These are phyloP conservation scores for Myriosclerotinia duriaeana DNA, from an alignment of 2,329 filamentous ascomycete species.

Conservation along the genomic window DNA sequence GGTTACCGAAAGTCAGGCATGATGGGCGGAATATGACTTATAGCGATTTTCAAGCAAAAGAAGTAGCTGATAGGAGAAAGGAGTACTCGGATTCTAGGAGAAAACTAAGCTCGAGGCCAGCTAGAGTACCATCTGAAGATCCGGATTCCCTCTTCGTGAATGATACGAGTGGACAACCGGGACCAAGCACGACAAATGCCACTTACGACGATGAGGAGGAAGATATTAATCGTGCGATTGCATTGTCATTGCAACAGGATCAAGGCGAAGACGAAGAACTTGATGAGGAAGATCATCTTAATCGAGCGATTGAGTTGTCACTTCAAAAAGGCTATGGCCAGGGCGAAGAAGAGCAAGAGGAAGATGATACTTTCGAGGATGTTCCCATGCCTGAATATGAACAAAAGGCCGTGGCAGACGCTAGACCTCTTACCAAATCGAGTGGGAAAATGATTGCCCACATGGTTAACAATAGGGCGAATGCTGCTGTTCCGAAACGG, in stretches of 20 bases:
- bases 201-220: constrained; percentile 23
- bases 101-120: constrained; percentile 19
- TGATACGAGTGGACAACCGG: constrained; percentile 24
- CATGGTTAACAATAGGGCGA: constrained; percentile 72
- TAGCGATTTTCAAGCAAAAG: constrained; percentile 34
- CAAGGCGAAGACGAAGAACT: constrained; percentile 40
- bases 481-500: constrained; percentile 54
- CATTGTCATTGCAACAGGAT: constrained; percentile 65
- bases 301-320: constrained; percentile 81
- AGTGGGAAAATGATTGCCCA: constrained; percentile 66
- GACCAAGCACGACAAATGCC: constrained; percentile 21
- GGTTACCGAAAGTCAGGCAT: constrained; percentile 37
- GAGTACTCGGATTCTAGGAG: constrained; percentile 29
- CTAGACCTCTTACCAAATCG: constrained; percentile 52
- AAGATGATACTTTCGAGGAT: constrained; percentile 50
- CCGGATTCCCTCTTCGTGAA: constrained; percentile 39
- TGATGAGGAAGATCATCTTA: constrained; percentile 72
- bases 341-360: constrained; percentile 36
- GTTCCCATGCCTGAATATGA: constrained; percentile 55
- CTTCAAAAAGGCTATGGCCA: constrained; percentile 61
- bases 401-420: constrained; percentile 52
- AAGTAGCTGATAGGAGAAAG: constrained; percentile 35
- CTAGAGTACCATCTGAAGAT: constrained; percentile 29
- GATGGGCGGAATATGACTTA: constrained; percentile 33
- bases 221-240: constrained; percentile 23